Base-by-base conservation (phyloP, 805 yeast species). In the Zygotorulaspora sp. region DNA sequence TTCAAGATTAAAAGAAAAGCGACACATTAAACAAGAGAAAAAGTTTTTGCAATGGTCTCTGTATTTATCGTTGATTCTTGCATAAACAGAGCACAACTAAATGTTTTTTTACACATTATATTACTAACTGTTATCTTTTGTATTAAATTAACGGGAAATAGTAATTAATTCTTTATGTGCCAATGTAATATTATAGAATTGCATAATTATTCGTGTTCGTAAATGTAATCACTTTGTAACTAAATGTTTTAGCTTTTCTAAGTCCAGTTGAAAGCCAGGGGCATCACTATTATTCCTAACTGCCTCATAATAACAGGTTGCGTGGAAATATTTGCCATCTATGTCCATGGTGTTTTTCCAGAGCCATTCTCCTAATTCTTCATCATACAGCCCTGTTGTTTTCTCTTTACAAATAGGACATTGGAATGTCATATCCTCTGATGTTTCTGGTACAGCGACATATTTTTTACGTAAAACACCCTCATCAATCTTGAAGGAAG, bases 301-400 rank as follows among this genome's bases (percentile, higher is more conserved):
- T 25, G 85, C 72, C 47, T 86, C 92, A n/a, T 71, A 62, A 53
- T 72, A 76, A 54, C 94, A 84, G 1, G 77, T 69, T 27, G 78
- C 79, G 61, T 84, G 92, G 54, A 75, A 79, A 17, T 75, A 68
- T 43, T 67, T 68, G 2, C 69, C 73, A 35, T 70, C 66, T 1
- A 66, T 67, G 35, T 67, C 68, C 10, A 78, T 67, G 2, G 87
- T 80, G 53, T 81, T 79, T 44, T 67, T 71, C 88, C 89, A 83
- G 14, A 83, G 74, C 94, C 94, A 84, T 48, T 82, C 89, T 40
- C 88, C 90, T 2, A 72, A 61, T 31, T 78, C 82, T 49, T 83
- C 90, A 48, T 77, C 78, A 69, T 80, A 84, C 5, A 71, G 71
- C n/a, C 81, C 81, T 31, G 67, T 64, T 19, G 80, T 67, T 8